Percentiles rank a stretch among this genome's conserved stretches.
These are phyloP conservation scores for Elongisporangium prolatum DNA, from an alignment of 352 stramenopile species.

Conservation along the genomic window DNA sequence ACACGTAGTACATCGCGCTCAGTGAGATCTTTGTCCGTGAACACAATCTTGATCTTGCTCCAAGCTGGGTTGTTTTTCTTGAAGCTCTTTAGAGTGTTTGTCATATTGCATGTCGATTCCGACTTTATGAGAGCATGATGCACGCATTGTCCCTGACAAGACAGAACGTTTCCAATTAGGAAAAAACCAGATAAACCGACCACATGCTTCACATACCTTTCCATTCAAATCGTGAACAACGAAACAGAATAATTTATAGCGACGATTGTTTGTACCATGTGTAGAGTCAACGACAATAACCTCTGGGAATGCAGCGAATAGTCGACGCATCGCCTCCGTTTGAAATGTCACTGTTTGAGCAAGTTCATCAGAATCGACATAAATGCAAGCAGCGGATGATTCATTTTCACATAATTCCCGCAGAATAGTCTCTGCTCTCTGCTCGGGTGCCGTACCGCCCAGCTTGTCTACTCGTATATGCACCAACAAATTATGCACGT, in stretches of 20 bases:
- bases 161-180: no score
- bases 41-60: conserved; percentile 1
- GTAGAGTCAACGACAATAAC: conserved; percentile 6
- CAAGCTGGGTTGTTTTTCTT: conserved; percentile 7
- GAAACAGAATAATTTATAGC: conserved; percentile 11
- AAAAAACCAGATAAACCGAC: no score
- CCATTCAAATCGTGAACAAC: conserved; percentile 5
- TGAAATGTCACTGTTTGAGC: conserved; percentile 7
- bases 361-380: conserved; percentile 1
- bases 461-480: no score
- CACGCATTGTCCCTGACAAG: conserved; percentile 4
- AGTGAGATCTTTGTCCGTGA: conserved; percentile 8
- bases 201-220: background rate
- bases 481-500: no score
- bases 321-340: conserved; percentile 3
- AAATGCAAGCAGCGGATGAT: background rate
- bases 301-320: conserved; percentile 9
- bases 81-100: conserved; percentile 1
- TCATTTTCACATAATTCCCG: no score
- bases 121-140: conserved; percentile 5
- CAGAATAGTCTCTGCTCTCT: no score
- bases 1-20: no score
- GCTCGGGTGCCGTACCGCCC: no score
- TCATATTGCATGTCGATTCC: conserved; percentile 6
- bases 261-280: conserved; percentile 4